A percentile compares a stretch with the other conserved stretches of the same genome.
Conservation (phyloP, 768 basidiomycete genomes). For the Hemileccinum impolitum region DNA sequence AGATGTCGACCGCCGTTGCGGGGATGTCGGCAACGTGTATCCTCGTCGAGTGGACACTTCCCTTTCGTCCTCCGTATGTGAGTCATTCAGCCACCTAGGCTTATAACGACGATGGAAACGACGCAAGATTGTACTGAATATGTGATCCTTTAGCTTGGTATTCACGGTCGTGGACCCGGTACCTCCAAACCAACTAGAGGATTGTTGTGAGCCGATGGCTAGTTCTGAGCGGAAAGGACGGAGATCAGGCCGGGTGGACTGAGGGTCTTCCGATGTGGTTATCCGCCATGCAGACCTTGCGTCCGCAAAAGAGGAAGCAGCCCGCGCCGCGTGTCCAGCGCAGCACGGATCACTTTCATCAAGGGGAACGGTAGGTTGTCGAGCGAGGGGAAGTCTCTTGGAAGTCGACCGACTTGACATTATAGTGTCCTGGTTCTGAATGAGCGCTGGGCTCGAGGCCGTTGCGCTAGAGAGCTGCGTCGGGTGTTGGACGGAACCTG, state of each 20-base stretch:
- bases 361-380: conserved; percentile 36
- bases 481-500: conserved; percentile 33
- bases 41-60: conserved; percentile 45
- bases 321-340: conserved; percentile 34
- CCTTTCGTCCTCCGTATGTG: conserved; percentile 55
- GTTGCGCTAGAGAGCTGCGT: conserved; percentile 49
- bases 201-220: conserved; percentile 23
- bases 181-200: conserved; percentile 71
- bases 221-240: conserved; percentile 42
- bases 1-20: conserved; percentile 14
- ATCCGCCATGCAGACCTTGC: conserved; percentile 16
- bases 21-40: conserved; percentile 13
- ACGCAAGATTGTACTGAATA: conserved; percentile 85
- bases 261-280: conserved; percentile 26
- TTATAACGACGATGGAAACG: conserved; percentile 56
- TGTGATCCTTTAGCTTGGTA: conserved; percentile 90
- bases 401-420: conserved; percentile 5
- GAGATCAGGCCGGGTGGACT: conserved; percentile 30
- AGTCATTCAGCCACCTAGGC: conserved; percentile 32
- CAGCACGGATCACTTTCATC: conserved; percentile 45
- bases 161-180: conserved; percentile 93
- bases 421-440: conserved; percentile 28
- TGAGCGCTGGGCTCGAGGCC: conserved; percentile 72
- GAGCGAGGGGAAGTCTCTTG: conserved; percentile 42
- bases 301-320: conserved; percentile 26